Evolutionary conservation across 345 rosid genomes (phyloP), one percentile per base, ranked within the genome.

Genomic region (Brassica carinata): DNA sequence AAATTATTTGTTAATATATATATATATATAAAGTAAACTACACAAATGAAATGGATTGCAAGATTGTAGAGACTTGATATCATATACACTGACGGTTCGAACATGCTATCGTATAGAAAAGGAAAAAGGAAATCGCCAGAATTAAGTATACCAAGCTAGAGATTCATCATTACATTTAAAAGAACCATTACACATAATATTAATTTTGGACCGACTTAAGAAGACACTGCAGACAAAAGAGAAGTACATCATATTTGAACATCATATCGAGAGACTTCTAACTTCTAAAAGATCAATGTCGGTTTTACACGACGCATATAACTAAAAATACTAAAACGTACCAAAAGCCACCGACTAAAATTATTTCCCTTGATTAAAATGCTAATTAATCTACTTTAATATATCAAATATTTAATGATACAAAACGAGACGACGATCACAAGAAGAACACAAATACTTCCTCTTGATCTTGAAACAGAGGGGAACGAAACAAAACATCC

Each of bases 401-500:
- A 29, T 17, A n/a, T 3, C n/a, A 64, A 9, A 67, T n/a, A 19
- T 17, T 77, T 48, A 82, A 72, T 77, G 53, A 77, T 67, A 77
- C 74, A 82, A 62, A 78, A 82, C 84, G 14, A 94, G 81, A 27
- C 92, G 92, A 71, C 87, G 87, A 55, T 87, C 66, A 31, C 98
- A 94, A 26, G 85, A 58, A 76, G 91, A 74, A 81, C 98, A 94
- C 18, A 72, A 43, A 33, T 74, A 89, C 77, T 82, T 91, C 26
- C 89, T 79, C 86, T 90, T 92, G 81, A 90, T 86, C 69, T 83
- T 86, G 84, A 88, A 90, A 76, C 85, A 90, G 29, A 94, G 40
- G 59, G 98, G 91, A 81, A 94, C 74, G 85, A 89, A 92, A 83
- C 97, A 94, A 83, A 94, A 86, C 68, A 90, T 89, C 95, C 93